Evolutionary conservation across 2,329 filamentous ascomycete genomes (phyloP), one percentile per base, ranked within the genome.

Genomic region (Aspergillus piperis): DNA sequence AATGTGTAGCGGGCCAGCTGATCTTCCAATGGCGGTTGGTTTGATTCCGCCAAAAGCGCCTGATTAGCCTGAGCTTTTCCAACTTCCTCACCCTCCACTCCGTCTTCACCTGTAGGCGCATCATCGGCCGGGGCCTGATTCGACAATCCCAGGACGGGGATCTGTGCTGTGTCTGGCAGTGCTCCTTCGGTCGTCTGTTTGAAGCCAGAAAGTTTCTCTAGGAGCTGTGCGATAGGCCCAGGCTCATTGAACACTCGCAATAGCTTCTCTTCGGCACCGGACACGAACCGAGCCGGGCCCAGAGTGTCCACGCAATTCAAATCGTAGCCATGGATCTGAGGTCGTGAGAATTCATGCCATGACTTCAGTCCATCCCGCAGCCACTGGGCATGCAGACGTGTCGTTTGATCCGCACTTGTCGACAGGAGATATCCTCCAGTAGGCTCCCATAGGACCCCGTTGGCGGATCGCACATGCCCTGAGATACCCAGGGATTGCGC

Each of bases 261-360:
- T n/a, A 99, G 86, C 78, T 99, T 99, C 80, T 99, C 95, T 66
- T 99, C 95, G 3, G 95, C 95, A 6, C 95, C 95, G 2, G 93
- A 96, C 21, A 98, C 89, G 72, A 99, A 99, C 67, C 89, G 89
- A 7, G 86, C 83, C 7, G 84, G 77, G 7, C 86, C 88, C 5
- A 97, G 81, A 0, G 88, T 85, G 70, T 92, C 90, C 64, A 98
- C 88, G 75, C 95, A 98, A 80, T 98, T 99, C 57, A 99, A 84
- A 74, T 99, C 94, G 75, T 99, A 99, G 39, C 95, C 95, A 74
- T 99, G 95, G 65, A 99, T 99, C 74, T 99, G 95, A 3, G 95
- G 95, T 53, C 95, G 84, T 1, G 93, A 90, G 81, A 98, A 92
- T 75, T 99, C 95, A 76, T 98, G 94, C 95, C 95, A 99, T 10